Evolutionary conservation across 2,329 filamentous ascomycete genomes (phyloP).

Genomic region (Xylaria sp.): DNA sequence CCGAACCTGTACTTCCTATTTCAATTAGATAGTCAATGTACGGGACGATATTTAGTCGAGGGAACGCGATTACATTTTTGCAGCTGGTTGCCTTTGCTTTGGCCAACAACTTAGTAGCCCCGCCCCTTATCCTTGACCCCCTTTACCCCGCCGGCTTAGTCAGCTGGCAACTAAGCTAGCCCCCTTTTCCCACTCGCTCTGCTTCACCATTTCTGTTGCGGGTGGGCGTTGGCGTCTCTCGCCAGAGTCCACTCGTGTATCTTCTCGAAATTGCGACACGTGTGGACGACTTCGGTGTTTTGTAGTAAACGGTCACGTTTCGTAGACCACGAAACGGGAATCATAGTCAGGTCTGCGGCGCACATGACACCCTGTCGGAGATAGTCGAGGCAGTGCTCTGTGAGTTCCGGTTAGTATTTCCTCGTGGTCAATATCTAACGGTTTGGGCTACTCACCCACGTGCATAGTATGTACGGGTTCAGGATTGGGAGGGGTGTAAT

Average conservation of each 20-base stretch:
- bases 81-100: no score
- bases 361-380: slow-evolving; percentile 21
- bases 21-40: no score
- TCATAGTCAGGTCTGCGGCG: slow-evolving; percentile 16
- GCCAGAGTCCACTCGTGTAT: slow-evolving; percentile 20
- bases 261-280: slow-evolving; percentile 21
- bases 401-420: neutral
- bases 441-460: neutral
- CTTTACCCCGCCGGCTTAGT: no score
- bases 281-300: slow-evolving; percentile 15
- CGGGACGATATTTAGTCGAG: no score
- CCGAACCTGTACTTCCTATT: no score
- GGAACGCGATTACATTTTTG: no score
- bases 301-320: slow-evolving; percentile 14
- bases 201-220: neutral
- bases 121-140: no score
- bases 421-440: neutral
- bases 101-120: no score
- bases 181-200: neutral
- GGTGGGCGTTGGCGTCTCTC: slow-evolving; percentile 13
- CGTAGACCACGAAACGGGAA: slow-evolving; percentile 12
- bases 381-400: slow-evolving; percentile 22
- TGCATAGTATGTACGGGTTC: slow-evolving; percentile 23
- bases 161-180: no score
- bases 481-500: slow-evolving; percentile 10